phyloP scores from a whole-genome alignment of 1,139 yeast genomes.

The Arxiozyma bovina region DNA sequence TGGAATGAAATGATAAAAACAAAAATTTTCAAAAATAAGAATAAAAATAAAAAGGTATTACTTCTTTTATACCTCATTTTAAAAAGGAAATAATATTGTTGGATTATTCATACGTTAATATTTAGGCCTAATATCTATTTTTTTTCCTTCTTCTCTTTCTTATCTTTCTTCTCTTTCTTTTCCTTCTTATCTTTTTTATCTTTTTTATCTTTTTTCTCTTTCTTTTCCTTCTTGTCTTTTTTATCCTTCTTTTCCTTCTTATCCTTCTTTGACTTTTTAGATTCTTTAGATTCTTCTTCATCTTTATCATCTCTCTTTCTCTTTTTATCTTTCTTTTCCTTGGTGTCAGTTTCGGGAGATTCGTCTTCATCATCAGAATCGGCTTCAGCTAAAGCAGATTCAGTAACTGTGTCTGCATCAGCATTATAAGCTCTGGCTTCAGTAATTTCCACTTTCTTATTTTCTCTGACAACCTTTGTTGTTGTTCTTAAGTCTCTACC shows the following conservation, averaged over 20 bases:
- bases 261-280: slow-evolving; percentile 36
- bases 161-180: slow-evolving; percentile 7
- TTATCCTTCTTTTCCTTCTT: slow-evolving; percentile 41
- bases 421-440: slow-evolving; percentile 87
- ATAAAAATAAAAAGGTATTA: neutral
- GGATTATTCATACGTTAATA: neutral
- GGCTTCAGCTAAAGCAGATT: slow-evolving; percentile 41
- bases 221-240: slow-evolving; percentile 41
- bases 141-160: slow-evolving; percentile 1
- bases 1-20: neutral
- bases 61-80: neutral
- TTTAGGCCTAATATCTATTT: neutral
- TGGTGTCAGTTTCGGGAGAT: slow-evolving; percentile 31
- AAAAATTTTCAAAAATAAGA: neutral
- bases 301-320: slow-evolving; percentile 35
- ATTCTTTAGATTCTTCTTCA: slow-evolving; percentile 33
- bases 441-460: slow-evolving; percentile 73
- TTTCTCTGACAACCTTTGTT: slow-evolving; percentile 63
- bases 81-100: neutral
- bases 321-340: slow-evolving; percentile 36
- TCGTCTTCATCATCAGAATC: slow-evolving; percentile 42
- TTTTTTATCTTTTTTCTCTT: slow-evolving; percentile 40
- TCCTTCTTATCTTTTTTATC: slow-evolving; percentile 21
- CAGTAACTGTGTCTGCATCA: slow-evolving; percentile 69
- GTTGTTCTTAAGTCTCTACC: slow-evolving; percentile 88